These are phyloP conservation scores for Fusarium verticillioides DNA, from an alignment of 2,329 filamentous ascomycete genomes.

Conservation along the genomic window DNA sequence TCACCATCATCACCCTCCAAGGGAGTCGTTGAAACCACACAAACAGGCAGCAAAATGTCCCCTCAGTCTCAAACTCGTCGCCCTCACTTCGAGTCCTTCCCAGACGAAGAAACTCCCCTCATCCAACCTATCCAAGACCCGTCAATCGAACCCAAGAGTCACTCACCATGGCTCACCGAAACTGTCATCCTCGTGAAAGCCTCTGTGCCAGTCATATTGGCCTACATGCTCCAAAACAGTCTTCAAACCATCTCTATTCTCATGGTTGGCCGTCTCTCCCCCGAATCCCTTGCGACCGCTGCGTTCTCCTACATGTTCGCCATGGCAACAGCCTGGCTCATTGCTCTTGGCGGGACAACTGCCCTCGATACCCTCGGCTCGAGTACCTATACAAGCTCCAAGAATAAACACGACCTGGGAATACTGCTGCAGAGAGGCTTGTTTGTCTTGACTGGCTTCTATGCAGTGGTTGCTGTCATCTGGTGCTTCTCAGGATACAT, in stretches of 20 bases:
- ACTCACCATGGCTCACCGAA: constrained; percentile 39
- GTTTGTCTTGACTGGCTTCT: constrained; percentile 77
- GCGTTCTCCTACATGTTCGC: constrained; percentile 96
- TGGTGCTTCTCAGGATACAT: constrained; percentile 81
- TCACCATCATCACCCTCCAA: not conserved
- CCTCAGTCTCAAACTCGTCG: not conserved
- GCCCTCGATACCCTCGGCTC: constrained; percentile 88
- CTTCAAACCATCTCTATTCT: constrained; percentile 85
- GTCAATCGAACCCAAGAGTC: not conserved
- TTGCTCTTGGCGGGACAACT: constrained; percentile 86
- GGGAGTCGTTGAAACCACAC: not conserved
- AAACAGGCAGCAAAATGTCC: not conserved
- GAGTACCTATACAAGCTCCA: constrained; percentile 82
- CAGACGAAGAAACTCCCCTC: constrained; percentile 38
- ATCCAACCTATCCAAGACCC: not conserved
- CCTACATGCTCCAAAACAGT: constrained; percentile 87
- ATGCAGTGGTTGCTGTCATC: constrained; percentile 75
- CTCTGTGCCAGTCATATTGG: constrained; percentile 82
- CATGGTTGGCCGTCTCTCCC: constrained; percentile 81
- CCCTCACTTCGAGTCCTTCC: not conserved
- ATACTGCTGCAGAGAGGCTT: constrained; percentile 82
- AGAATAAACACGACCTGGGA: constrained; percentile 81
- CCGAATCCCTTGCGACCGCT: constrained; percentile 82
- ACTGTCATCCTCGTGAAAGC: constrained; percentile 68
- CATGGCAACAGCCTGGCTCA: constrained; percentile 88